These are phyloP conservation scores for Thymus mandschuricus DNA, from an alignment of 257 asterid genomes.

Conservation along the genomic window DNA sequence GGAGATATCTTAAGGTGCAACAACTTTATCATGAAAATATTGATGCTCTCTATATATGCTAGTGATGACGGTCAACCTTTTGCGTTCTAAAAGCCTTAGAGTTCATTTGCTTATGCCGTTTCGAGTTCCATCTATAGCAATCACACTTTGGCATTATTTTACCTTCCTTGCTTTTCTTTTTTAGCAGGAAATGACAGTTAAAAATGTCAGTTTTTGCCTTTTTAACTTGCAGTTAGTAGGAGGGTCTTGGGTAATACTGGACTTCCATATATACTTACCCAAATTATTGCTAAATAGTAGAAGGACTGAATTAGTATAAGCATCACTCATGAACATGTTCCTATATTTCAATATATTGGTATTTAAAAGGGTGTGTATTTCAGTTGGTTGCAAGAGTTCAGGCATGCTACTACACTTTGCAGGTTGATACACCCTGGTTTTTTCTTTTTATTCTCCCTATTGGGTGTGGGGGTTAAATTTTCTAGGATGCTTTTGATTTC, in stretches of 20 bases:
- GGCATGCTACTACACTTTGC: too few species aligned
- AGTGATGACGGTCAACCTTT: constrained; percentile 15
- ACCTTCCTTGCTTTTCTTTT: neutral
- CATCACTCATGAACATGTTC: neutral
- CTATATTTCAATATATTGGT: neutral
- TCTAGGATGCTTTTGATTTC: neutral
- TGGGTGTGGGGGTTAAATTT: neutral
- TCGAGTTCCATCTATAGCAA: neutral
- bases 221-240: constrained; percentile 3
- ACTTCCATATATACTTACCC: neutral
- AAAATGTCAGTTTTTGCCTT: constrained; percentile 2
- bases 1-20: constrained; percentile 93
- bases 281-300: neutral
- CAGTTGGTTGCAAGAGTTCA: too few species aligned
- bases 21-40: constrained; percentile 3
- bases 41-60: constrained; percentile 10
- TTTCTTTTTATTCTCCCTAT: neutral
- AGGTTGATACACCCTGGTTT: too few species aligned
- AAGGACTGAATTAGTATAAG: too few species aligned
- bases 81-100: neutral
- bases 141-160: neutral
- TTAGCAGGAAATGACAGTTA: neutral
- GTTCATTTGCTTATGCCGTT: neutral
- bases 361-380: neutral
- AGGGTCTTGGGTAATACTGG: neutral